Conservation (phyloP, 2,329 filamentous ascomycete genomes). For the Tolypocladium amazonense region DNA sequence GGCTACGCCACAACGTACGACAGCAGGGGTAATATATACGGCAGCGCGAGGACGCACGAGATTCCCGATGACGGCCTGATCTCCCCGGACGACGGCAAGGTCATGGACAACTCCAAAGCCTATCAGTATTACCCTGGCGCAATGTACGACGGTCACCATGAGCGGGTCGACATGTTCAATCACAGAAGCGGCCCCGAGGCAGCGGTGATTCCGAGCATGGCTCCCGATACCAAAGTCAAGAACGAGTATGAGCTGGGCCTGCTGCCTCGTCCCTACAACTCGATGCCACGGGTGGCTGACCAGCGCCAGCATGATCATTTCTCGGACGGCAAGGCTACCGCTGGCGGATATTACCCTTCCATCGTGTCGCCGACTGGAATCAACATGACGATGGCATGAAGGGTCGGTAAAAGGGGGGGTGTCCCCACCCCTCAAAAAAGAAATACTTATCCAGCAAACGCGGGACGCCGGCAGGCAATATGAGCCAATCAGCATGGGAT, state of each 20-base stretch:
- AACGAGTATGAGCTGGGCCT: conserved; percentile 33
- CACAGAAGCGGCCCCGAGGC: conserved; percentile 22
- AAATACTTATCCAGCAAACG: background rate
- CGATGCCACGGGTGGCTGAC: conserved; percentile 19
- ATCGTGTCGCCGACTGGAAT: conserved; percentile 36
- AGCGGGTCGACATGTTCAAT: conserved; percentile 41
- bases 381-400: conserved; percentile 28
- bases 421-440: background rate
- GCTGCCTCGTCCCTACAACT: conserved; percentile 34
- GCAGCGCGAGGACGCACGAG: conserved; percentile 35
- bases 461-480: background rate
- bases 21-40: conserved; percentile 23
- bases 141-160: conserved; percentile 37
- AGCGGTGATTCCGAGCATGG: conserved; percentile 20
- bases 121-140: conserved; percentile 45
- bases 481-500: background rate
- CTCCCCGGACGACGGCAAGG: conserved; percentile 39
- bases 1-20: conserved; percentile 16
- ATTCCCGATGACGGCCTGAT: conserved; percentile 41
- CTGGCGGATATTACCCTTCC: conserved; percentile 43
- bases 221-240: conserved; percentile 32
- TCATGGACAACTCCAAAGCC: conserved; percentile 35
- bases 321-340: conserved; percentile 37
- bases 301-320: conserved; percentile 33
- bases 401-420: background rate